Base-by-base conservation (phyloP, 1,139 yeast species). In the Suhomyces wounanorum region DNA sequence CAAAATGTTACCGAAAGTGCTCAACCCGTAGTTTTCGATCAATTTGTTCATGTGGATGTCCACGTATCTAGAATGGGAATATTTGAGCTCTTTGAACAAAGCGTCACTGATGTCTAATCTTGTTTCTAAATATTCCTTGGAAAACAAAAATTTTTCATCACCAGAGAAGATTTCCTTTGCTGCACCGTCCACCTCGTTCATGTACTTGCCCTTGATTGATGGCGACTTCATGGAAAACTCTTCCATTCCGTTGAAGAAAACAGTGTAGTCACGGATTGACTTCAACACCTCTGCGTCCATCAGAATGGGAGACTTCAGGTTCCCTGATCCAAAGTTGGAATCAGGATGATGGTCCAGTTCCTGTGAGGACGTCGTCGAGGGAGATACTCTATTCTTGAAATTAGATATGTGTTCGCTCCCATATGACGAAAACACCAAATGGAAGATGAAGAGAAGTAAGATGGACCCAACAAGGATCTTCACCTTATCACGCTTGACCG, bases 1-100 rank as follows among this genome's bases (percentile, higher is more conserved):
- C 35, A 70, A 56, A n/a, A 72, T 45, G 48, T 65, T 69, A 11
- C 79, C 79, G 59, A 76, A 77, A 1, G 81, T 74, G 5, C 67
- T 57, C 5, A 76, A 50, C 1, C 69, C 69, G 40, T 59, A 59
- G 25, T 65, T 58, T n/a, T 70, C 62, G 7, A 72, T 51, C 44
- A 75, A 59, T 45, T 63, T 63, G 33, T 67, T 64, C 41, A 76
- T 69, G 25, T 64, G 72, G n/a, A 54, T 56, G 35, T 64, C 56
- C 10, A 74, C 66, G 52, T 70, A 74, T 38, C 65, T 56, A 4
- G 54, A 45, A 56, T 77, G 81, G 4, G 74, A 67, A 11, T 59
- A 58, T 53, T 68, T 69, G 55, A 77, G 62, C 44, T 67, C 67
- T 1, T 61, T 54, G 42, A 63, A 58, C 2, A 77, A 69, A 1